Evolutionary conservation across 441 rosid species (phyloP).

Genomic region (Syzygium malaccense): DNA sequence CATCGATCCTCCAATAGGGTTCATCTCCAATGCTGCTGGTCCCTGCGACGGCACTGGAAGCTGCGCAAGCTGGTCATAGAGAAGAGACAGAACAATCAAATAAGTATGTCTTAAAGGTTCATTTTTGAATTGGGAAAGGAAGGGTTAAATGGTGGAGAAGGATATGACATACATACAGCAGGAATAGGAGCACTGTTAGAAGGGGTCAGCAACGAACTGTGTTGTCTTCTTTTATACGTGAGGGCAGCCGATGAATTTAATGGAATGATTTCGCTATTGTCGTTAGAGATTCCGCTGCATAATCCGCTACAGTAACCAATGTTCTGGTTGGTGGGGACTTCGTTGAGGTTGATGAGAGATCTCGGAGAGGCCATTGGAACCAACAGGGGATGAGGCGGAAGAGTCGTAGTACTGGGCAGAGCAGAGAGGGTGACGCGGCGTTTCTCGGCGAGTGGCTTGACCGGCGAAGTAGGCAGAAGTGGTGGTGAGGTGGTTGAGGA

Average conservation of each 20-base stretch:
- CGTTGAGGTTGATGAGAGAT: slow-evolving; percentile 44
- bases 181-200: slow-evolving; percentile 1
- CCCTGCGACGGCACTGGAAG: neutral
- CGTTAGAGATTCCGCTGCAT: neutral
- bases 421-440: slow-evolving; percentile 14
- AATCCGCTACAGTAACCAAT: neutral
- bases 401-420: slow-evolving; percentile 10
- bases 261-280: neutral
- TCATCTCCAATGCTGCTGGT: neutral
- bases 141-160: neutral
- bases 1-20: neutral
- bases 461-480: slow-evolving; percentile 25
- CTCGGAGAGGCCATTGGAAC: neutral
- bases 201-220: neutral
- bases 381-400: slow-evolving; percentile 6
- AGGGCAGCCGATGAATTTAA: slow-evolving; percentile 19
- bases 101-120: neutral
- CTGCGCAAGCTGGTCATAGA: neutral
- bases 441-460: slow-evolving; percentile 55
- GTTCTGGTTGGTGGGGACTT: slow-evolving; percentile 14
- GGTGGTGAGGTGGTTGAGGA: slow-evolving; percentile 19
- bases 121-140: neutral
- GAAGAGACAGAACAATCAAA: neutral
- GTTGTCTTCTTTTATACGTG: slow-evolving; percentile 39
- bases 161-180: slow-evolving; percentile 12